Evolutionary conservation across 225 moss, liverwort and hornwort species (phyloP), one percentile per base, ranked within the genome.

Genomic region (Ulota crispa): DNA sequence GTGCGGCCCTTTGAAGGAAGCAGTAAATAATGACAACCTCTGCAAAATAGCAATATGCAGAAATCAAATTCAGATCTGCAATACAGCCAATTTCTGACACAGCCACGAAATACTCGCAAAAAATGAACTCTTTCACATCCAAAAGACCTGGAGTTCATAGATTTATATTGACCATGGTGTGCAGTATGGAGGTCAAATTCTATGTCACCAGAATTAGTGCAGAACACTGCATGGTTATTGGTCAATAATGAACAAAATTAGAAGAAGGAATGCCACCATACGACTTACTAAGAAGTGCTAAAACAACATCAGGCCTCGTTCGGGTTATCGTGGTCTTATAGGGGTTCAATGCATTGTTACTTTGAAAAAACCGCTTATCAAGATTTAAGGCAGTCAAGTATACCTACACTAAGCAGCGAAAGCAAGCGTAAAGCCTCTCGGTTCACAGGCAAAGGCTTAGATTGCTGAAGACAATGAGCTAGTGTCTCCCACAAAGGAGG

Each of bases 391-490:
- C 66, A 78, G 80, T 79, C 88, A 84, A 69, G 86, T 86, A 69
- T 86, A 91, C 95, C 91, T 91, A 95, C 93, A 92, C 86, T 87
- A 84, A 95, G 91, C 65, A 92, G 79, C 64, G 90, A 93, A 81
- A 95, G 89, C 70, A 95, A 83, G 73, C 93, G 92, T 68, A 93
- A 89, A 31, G 92, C 92, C 86, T 92, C 93, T 76, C 89, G 80
- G 36, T 86, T 86, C 76, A 91, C 80, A 86, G 47, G 78, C 68
- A 70, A 72, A 74, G 86, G 73, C 77, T 82, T 88, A 41, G 89
- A 89, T 42, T 85, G 71, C 37, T 89, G 82, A 53, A 93, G 79
- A 83, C 93, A 95, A 57, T 76, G 83, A 36, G 92, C 86, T 37
- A 93, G 72, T 11, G 87, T 87, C 77, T 85, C 89, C 93, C 92